Evolutionary conservation across 1,284 basidiomycete species (phyloP), one percentile per base, ranked within the genome.

Genomic region (Ustilago esculenta): DNA sequence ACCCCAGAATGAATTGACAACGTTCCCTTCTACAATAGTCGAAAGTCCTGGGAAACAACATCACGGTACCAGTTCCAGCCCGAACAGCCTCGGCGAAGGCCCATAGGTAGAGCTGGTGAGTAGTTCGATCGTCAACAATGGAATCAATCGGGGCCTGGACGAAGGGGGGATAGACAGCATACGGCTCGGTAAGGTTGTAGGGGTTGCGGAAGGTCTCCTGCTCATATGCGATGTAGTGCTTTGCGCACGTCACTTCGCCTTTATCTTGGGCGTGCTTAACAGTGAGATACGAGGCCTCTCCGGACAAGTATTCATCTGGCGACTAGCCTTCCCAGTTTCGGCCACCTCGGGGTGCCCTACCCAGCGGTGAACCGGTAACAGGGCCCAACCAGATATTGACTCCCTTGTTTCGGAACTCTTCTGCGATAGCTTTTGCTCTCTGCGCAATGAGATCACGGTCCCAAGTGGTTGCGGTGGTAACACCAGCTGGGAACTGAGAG

Each of bases 361-460:
- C 85, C 45, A 89, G 30, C 24, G 55, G 58, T 8, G 61, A 63
- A 21, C 71, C 71, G 5, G 70, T 68, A 20, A 68, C 73, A 5
- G 75, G 73, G 10, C 88, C 88, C 7, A 90, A 84, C 6, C 86
- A 86, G 50, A 90, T 85, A 74, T 94, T 87, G 53, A 90, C 88
- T 34, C 92, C 92, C 79, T 93, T 92, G 25, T 86, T 89, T 58
- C 86, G 85, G 82, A 89, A 88, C 82, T 94, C 92, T 39, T 84
- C 77, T 21, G 91, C 92, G 87, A 94, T 89, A 45, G 86, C 88
- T n/a, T 87, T 74, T 14, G 90, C 92, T 24, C 92, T 87, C 15
- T 85, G 79, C 48, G 90, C 88, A 39, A 92, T 88, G 21, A 92
- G 83, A 7, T 86, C 86, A 41, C 88, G 86, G 77, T 90, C 89